Percentiles rank a stretch among this genome's conserved stretches.
These are phyloP conservation scores for Leccinum disarticulatum DNA, from an alignment of 768 basidiomycete species.

Conservation along the genomic window DNA sequence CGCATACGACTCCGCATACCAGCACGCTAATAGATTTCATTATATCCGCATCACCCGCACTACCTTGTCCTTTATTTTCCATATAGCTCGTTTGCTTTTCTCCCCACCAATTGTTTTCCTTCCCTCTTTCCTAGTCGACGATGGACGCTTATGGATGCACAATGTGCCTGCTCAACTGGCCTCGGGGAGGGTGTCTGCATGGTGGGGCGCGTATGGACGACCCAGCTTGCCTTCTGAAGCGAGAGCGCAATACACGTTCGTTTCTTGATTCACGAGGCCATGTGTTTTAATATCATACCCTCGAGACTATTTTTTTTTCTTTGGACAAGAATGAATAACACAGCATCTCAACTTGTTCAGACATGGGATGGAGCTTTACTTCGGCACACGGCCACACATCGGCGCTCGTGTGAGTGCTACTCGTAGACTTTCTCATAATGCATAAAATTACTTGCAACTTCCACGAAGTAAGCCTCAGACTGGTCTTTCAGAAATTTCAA, in stretches of 20 bases:
- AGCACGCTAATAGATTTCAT: slow-evolving; percentile 22
- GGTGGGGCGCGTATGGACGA: not conserved
- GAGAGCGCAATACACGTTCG: slow-evolving; percentile 19
- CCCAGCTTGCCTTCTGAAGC: slow-evolving; percentile 2
- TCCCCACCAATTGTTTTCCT: not conserved
- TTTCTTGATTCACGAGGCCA: slow-evolving; percentile 10
- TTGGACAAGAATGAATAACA: not conserved
- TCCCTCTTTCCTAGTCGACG: slow-evolving; percentile 14
- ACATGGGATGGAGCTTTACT: not conserved
- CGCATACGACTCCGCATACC: slow-evolving; percentile 18
- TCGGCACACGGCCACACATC: too few species aligned
- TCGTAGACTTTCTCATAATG: too few species aligned
- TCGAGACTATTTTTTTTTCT: not conserved
- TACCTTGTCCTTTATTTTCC: slow-evolving; percentile 1
- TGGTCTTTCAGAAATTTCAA: not conserved
- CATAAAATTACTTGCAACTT: too few species aligned
- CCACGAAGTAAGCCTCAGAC: not conserved
- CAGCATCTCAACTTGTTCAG: not conserved
- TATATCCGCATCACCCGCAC: slow-evolving; percentile 11
- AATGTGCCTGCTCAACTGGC: slow-evolving; percentile 18
- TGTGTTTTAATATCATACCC: slow-evolving; percentile 18
- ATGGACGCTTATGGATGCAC: slow-evolving; percentile 26
- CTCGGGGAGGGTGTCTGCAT: slow-evolving; percentile 6
- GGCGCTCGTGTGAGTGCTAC: too few species aligned
- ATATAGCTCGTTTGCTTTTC: slow-evolving; percentile 3